A percentile compares a stretch with the other conserved stretches of the same genome.
Conservation (phyloP, 208 protist genomes). For the Acanthamoeba quina region DNA sequence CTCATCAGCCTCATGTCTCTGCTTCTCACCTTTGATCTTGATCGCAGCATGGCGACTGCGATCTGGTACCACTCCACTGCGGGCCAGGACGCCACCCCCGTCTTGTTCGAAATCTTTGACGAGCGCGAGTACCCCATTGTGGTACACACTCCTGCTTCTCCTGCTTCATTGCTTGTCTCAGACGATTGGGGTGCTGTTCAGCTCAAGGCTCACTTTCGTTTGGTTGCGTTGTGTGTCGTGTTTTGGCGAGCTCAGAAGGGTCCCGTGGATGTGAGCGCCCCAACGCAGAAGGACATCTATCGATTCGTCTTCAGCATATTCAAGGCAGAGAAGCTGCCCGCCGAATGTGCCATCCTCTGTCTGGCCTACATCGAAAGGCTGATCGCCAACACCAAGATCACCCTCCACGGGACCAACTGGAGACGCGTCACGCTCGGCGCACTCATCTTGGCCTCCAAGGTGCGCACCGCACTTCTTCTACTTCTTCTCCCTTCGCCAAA, state of each 20-base stretch:
- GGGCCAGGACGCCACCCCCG: neutral
- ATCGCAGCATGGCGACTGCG: slow-evolving; percentile 49
- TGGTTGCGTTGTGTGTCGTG: too few relatives aligned
- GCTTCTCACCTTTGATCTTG: neutral
- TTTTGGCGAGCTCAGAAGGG: neutral
- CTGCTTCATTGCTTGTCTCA: neutral
- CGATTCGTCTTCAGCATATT: slow-evolving; percentile 44
- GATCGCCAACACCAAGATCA: slow-evolving; percentile 12
- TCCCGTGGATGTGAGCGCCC: neutral
- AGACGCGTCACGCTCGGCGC: slow-evolving; percentile 11
- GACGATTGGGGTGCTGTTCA: neutral
- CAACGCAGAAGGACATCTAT: slow-evolving; percentile 28
- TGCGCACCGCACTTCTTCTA: neutral
- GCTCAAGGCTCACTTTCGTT: neutral
- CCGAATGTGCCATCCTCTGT: slow-evolving; percentile 64
- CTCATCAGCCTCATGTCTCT: neutral
- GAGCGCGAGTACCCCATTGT: slow-evolving; percentile 43
- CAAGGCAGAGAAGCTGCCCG: slow-evolving; percentile 52
- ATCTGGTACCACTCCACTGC: slow-evolving; percentile 34
- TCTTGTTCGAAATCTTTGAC: slow-evolving; percentile 61
- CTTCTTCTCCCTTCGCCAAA: too few relatives aligned
- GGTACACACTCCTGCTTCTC: neutral
- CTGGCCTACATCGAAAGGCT: slow-evolving; percentile 68
- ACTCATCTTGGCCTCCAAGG: slow-evolving; percentile 73
- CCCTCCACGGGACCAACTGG: slow-evolving; percentile 67